Base-by-base conservation (phyloP, 164 flowering plant genomes). In the Litsea cubeba region DNA sequence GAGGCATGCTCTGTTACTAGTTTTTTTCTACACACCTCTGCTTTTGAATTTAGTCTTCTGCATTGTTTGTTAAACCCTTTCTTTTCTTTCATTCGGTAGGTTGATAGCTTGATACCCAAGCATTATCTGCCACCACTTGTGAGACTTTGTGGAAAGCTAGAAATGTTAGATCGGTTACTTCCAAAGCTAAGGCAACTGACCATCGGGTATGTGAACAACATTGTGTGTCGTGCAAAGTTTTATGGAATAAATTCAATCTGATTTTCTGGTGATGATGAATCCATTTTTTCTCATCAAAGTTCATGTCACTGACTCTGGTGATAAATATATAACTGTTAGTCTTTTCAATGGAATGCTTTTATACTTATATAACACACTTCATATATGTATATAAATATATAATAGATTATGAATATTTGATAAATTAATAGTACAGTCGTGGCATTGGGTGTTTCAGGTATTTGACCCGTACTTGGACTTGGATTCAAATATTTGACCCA, bases 91-190 rank as follows among this genome's bases (percentile, higher is more conserved):
- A 35, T 12, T 32, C 8, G 64, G 68, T 75, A 95, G 98, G 87
- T 95, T 82, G 89, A 94, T 77, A 83, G 68, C 72, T 85, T 84
- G 4, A 82, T 94, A 75, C 97, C 98, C 15, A 87, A 81, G 76
- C 99, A 96, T 87, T 94, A 83, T 84, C 87, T 96, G 76, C 99
- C 99, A 51, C 84, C 92, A 66, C 68, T 96, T 77, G 81, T 96
- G 73, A 87, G 99, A 75, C 95, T 89, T 28, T 96, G 99, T 84
- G 99, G 99, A 73, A 96, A 96, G 88, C 93, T 96, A 76, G 99
- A 96, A 84, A 91, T 96, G 98, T 78, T 96, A 70, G 99, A 96
- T 82, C 83, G 99, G 11, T 78, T 96, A 79, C 83, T 96, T 14
- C 99, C 99, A 60, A 96, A 96, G 84, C 82, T 96, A 64, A 93